These are phyloP conservation scores for Tremella yokohamensis DNA, from an alignment of 768 basidiomycete species.

Conservation along the genomic window DNA sequence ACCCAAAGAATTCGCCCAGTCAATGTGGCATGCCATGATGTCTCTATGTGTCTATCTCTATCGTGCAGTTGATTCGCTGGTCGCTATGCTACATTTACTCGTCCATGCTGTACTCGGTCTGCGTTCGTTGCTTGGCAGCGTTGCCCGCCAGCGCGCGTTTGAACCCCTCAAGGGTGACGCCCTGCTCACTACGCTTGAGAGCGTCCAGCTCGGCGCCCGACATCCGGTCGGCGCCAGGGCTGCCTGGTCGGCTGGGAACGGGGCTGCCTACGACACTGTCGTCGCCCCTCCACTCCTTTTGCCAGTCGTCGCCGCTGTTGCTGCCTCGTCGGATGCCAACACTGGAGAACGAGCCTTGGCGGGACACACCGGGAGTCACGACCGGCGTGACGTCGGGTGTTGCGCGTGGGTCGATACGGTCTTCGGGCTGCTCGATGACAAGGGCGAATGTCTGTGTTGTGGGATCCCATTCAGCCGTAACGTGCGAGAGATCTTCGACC, in stretches of 20 bases:
- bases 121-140: conserved; percentile 29
- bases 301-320: conserved; percentile 46
- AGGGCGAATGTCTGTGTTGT: conserved; percentile 42
- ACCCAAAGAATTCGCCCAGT: too few relatives aligned
- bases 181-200: conserved; percentile 15
- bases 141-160: conserved; percentile 47
- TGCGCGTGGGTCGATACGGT: conserved; percentile 38
- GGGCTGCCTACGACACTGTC: conserved; percentile 49
- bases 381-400: conserved; percentile 50
- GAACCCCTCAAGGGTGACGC: conserved; percentile 46
- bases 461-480: conserved; percentile 45
- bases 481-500: conserved; percentile 59
- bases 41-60: neutral
- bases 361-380: conserved; percentile 46
- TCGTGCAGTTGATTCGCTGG: neutral
- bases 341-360: conserved; percentile 44
- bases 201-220: conserved; percentile 20
- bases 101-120: conserved; percentile 24
- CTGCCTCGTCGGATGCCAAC: conserved; percentile 17
- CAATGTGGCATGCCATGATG: too few relatives aligned
- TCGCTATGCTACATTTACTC: conserved; percentile 19
- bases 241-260: conserved; percentile 32
- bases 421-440: conserved; percentile 49
- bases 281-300: conserved; percentile 30
- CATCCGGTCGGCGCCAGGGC: conserved; percentile 25